Evolutionary conservation across 1,284 basidiomycete species (phyloP), one percentile per base, ranked within the genome.

Genomic region (Cutaneotrichosporon daszewskae): DNA sequence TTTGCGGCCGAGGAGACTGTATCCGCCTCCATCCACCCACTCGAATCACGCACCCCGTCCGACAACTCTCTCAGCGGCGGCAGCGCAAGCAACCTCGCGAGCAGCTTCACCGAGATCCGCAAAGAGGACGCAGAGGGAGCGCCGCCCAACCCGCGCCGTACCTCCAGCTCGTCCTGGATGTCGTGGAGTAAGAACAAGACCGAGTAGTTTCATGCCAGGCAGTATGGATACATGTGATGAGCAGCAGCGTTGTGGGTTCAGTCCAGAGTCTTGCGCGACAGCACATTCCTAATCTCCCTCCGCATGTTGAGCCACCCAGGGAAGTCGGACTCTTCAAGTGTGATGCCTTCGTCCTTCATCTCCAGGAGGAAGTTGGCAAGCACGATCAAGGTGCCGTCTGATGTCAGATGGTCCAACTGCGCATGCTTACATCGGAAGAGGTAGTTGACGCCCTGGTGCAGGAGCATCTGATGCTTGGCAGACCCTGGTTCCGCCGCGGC

Each of bases 341-440:
- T 69, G 36, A 64, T 62, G 5, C 64, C 73, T 34, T 68, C 65
- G 24, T 72, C 64, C 38, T 69, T 71, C 63, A 76, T 78, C 71
- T 96, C 94, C 43, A 98, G 81, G 54, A 98, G 75, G 69, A 95
- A 98, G 68, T 95, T 92, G 22, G 95, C 86, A 53, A 98, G 89
- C 7, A 90, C 89, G 57, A 98, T 95, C 35, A 97, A 74, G 7
- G 87, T 84, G 2, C 87, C 91, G 63, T 97, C 85, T 88, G 69
- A 5, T 9, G 31, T 35, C 22, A 38, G 40, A 18, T 24, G 3
- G 8, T 17, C n/a, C 17, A 7, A 27, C 17, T 13, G 26, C 37
- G 13, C 24, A 18, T 13, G 10, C 60, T 50, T 39, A 64, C 58
- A 68, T 43, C 65, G 51, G 49, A 68, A 92, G 78, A 92, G 65